phyloP scores from a whole-genome alignment of 306 rosid genomes.

The Rubus idaeus region DNA sequence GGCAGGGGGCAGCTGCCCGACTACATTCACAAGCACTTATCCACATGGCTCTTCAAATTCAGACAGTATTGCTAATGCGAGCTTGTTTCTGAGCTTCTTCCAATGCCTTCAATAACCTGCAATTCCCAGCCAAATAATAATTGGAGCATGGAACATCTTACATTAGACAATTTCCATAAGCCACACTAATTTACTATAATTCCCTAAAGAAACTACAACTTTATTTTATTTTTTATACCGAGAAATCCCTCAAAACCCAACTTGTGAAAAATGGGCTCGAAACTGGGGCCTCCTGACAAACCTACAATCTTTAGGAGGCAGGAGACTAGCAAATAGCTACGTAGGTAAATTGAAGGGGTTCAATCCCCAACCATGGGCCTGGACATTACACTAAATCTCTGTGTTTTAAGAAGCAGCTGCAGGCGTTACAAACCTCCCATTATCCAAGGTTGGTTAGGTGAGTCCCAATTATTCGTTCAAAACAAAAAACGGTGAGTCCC shows the following conservation, averaged over 20 bases:
- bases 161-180: conserved; percentile 10
- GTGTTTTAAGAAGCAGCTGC: not conserved
- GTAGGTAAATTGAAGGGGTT: not conserved
- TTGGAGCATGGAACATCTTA: conserved; percentile 3
- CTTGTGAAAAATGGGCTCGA: not conserved
- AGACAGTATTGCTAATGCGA: conserved; percentile 58
- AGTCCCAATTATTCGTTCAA: not conserved
- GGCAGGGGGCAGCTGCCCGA: not conserved
- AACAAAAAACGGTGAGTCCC: no score
- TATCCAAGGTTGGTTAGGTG: not conserved
- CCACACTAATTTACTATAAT: conserved; percentile 21
- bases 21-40: conserved; percentile 26
- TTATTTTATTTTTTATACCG: not conserved
- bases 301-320: not conserved
- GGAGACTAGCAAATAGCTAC: not conserved
- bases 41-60: conserved; percentile 32
- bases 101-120: conserved; percentile 89
- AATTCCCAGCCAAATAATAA: conserved; percentile 25
- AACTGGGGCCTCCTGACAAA: not conserved
- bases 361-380: not conserved
- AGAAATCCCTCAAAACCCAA: not conserved
- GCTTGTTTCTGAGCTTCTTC: conserved; percentile 91
- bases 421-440: not conserved
- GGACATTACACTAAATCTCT: not conserved
- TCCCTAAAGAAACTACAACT: conserved; percentile 3